Conservation (phyloP, 1,284 basidiomycete species). For the Austroboletus niveus region DNA sequence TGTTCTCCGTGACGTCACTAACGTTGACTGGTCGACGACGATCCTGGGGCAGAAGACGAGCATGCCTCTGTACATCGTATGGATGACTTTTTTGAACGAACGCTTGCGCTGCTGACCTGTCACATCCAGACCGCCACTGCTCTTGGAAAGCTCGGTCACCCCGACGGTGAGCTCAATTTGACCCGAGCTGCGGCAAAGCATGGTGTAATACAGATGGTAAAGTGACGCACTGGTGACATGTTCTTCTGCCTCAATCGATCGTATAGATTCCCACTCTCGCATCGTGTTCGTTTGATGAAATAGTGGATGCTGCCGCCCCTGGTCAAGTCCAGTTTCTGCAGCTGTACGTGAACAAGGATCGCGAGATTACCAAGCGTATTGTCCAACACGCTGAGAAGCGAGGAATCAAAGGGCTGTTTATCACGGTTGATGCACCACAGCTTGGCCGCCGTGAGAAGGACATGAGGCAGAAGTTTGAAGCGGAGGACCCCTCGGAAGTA, state of each 20-base stretch:
- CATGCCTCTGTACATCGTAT: constrained; percentile 78
- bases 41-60: constrained; percentile 71
- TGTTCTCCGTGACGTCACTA: constrained; percentile 79
- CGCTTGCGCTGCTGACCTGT: constrained; percentile 7
- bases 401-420: constrained; percentile 85
- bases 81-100: constrained; percentile 7
- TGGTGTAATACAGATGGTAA: constrained; percentile 86
- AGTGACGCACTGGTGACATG: background rate
- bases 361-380: constrained; percentile 76
- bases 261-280: constrained; percentile 84
- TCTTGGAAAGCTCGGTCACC: constrained; percentile 90
- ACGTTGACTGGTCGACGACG: constrained; percentile 80
- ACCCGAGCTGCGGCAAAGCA: constrained; percentile 83
- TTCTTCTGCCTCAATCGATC: background rate
- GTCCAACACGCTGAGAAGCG: constrained; percentile 83
- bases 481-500: constrained; percentile 75
- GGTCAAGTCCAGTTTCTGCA: constrained; percentile 82
- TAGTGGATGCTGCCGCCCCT: constrained; percentile 75
- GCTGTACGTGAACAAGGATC: constrained; percentile 82
- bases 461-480: constrained; percentile 95
- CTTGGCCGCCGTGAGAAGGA: constrained; percentile 91
- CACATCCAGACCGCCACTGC: constrained; percentile 65
- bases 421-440: constrained; percentile 93
- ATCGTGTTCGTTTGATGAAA: constrained; percentile 87
- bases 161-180: constrained; percentile 86